These are phyloP conservation scores for Phylloporus arenicola DNA, from an alignment of 768 basidiomycete genomes.

Conservation along the genomic window DNA sequence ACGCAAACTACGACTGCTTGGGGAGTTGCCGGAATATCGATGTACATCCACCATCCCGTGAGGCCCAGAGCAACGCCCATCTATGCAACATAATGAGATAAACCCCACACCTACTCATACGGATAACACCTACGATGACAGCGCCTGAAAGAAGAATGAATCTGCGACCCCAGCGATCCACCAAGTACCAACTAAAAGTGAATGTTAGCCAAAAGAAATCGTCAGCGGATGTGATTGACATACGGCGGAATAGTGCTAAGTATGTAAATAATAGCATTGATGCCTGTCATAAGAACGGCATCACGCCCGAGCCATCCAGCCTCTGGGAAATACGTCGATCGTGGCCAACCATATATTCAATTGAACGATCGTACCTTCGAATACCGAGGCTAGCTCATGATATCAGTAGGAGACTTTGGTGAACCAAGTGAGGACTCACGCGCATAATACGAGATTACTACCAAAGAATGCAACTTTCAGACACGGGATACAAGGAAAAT, in stretches of 20 bases:
- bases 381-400: slow-evolving; percentile 63
- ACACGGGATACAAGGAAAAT: slow-evolving; percentile 1
- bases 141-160: slow-evolving; percentile 85
- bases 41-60: slow-evolving; percentile 91
- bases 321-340: slow-evolving; percentile 41
- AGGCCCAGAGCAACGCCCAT: slow-evolving; percentile 78
- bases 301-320: slow-evolving; percentile 94
- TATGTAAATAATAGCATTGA: slow-evolving; percentile 80
- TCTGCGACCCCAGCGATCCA: slow-evolving; percentile 87
- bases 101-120: background rate
- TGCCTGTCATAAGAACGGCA: slow-evolving; percentile 93
- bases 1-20: slow-evolving; percentile 85
- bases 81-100: slow-evolving; percentile 31
- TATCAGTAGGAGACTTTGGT: slow-evolving; percentile 7
- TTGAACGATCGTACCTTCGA: slow-evolving; percentile 59
- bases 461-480: slow-evolving; percentile 6
- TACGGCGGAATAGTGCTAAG: slow-evolving; percentile 80
- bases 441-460: slow-evolving; percentile 92
- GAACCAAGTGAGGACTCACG: slow-evolving; percentile 46
- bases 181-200: slow-evolving; percentile 76
- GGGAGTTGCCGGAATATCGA: slow-evolving; percentile 81
- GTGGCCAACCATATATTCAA: background rate
- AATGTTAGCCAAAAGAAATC: slow-evolving; percentile 7
- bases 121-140: slow-evolving; percentile 49
- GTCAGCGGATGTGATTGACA: slow-evolving; percentile 23